Percentiles rank a stretch among this genome's conserved stretches.
Evolutionary conservation across 495 filamentous ascomycete genomes (phyloP).

Genomic region (Lophiotrema nucula): DNA sequence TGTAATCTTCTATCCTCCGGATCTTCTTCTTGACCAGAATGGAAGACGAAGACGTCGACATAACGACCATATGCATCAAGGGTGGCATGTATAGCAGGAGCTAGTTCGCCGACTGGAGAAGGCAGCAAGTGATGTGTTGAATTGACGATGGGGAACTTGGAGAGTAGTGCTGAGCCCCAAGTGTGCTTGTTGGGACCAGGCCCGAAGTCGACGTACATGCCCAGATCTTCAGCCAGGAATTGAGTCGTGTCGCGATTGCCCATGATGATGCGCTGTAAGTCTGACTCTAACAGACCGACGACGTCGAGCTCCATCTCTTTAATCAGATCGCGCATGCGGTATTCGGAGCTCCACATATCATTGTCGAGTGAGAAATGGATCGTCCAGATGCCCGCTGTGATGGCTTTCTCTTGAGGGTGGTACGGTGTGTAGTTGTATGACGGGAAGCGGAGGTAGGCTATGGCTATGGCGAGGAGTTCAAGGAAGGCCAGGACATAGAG

Average conservation of each 20-base stretch:
- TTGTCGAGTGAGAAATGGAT: constrained; percentile 98
- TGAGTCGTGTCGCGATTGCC: constrained; percentile 97
- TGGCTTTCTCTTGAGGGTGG: constrained; percentile 77
- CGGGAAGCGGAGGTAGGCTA: constrained; percentile 93
- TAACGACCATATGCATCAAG: constrained; percentile 87
- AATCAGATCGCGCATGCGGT: constrained; percentile 88
- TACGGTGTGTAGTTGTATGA: constrained; percentile 88
- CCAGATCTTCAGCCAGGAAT: constrained; percentile 90
- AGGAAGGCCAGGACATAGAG: constrained; percentile 69
- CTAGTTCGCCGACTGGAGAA: constrained; percentile 89
- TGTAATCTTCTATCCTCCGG: constrained; percentile 89
- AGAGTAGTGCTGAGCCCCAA: constrained; percentile 90
- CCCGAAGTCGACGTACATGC: constrained; percentile 98
- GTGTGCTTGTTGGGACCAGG: constrained; percentile 99
- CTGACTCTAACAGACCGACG: constrained; percentile 87
- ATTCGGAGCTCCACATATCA: constrained; percentile 97
- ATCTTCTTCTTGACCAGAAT: constrained; percentile 98
- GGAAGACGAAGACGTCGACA: constrained; percentile 96
- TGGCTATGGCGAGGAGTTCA: constrained; percentile 73
- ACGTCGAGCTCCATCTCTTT: constrained; percentile 94
- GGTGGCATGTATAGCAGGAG: constrained; percentile 93
- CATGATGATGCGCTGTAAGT: constrained; percentile 98
- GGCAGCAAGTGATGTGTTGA: constrained; percentile 95
- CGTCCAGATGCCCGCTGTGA: constrained; percentile 97
- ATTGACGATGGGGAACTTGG: constrained; percentile 97